Base-by-base conservation (phyloP, 1,284 basidiomycete species). In the Cryptococcus neoformans region DNA sequence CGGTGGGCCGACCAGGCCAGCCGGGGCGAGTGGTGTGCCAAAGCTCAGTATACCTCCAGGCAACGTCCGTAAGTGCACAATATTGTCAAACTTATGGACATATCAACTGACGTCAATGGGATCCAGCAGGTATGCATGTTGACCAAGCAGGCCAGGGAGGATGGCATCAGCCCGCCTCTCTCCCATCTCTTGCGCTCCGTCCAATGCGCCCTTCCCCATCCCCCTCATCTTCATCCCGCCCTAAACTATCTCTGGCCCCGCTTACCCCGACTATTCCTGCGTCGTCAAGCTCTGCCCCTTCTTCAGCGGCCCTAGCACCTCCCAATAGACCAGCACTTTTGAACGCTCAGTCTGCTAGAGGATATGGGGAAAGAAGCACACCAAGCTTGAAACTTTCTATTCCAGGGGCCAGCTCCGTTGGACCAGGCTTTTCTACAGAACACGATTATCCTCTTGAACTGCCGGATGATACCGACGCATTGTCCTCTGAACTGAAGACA, bases 1-100 rank as follows among this genome's bases (percentile, higher is more conserved):
- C 28, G 28, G 28, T 17, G 57, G 51, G 4, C 42, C 45, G 49
- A 3, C 44, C 34, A 6, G 28, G 45, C 21, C 45, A 49, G n/a
- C 36, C n/a, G 38, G 16, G 38, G 37, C 14, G 12, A n/a, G 41
- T 12, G 14, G 40, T 49, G 16, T 49, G 46, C 69, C 72, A 1
- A 66, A 65, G 51, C 58, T 78, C 4, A 57, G 54, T 46, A 78
- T 78, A 35, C 76, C 76, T 7, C 40, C 54, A 21, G 76, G 70
- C 41, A 78, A 78, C 55, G 73, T 78, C 62, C 76, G 76, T 78
- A 62, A 75, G 76, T 76, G 8, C 1, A 0, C 11, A 16, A 40
- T 35, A 28, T 28, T 36, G 14, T 9, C 9, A 9, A 9, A 7
- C 9, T 28, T 6, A 7, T 47, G 46, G 17, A 34, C 14, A 28